A percentile compares a stretch with the other conserved stretches of the same genome.
Conservation (phyloP, 163 green algal genomes). For the Prototheca wickerhamii region DNA sequence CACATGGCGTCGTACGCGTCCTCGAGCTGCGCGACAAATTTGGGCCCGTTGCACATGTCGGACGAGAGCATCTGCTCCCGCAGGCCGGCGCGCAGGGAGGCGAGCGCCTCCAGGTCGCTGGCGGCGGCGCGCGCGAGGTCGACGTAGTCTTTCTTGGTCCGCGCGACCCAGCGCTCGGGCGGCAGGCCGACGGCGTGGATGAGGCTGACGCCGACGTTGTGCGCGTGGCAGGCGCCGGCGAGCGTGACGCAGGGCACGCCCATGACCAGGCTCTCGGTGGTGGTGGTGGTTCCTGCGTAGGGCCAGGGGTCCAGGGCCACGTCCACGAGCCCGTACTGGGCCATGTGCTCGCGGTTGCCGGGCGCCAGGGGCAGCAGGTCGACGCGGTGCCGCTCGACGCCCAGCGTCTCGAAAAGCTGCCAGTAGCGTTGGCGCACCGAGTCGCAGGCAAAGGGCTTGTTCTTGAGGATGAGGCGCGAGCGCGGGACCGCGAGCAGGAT, state of each 20-base stretch:
- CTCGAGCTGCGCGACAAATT: slow-evolving; percentile 59
- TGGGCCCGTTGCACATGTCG: slow-evolving; percentile 64
- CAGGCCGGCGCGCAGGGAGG: slow-evolving; percentile 54
- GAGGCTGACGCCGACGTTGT: slow-evolving; percentile 90
- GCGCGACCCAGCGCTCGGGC: slow-evolving; percentile 65
- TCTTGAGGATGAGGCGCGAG: slow-evolving; percentile 88
- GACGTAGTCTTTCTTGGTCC: slow-evolving; percentile 71
- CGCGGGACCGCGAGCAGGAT: slow-evolving; percentile 58
- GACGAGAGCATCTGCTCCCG: slow-evolving; percentile 68
- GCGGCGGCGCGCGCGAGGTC: slow-evolving; percentile 56
- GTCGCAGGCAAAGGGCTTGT: slow-evolving; percentile 88
- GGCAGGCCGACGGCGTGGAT: slow-evolving; percentile 66
- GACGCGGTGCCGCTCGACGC: slow-evolving; percentile 50
- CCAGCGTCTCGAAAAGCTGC: slow-evolving; percentile 25
- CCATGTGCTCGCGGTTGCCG: slow-evolving; percentile 72
- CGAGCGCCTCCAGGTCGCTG: slow-evolving; percentile 49
- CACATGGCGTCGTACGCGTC: slow-evolving; percentile 41
- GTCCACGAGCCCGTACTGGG: slow-evolving; percentile 81
- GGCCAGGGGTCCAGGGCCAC: slow-evolving; percentile 91
- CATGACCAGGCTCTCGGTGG: slow-evolving; percentile 90
- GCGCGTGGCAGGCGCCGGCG: slow-evolving; percentile 75
- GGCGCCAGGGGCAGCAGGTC: slow-evolving; percentile 82
- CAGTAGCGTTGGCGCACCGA: slow-evolving; percentile 37
- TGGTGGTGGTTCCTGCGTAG: slow-evolving; percentile 96
- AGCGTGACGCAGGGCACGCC: slow-evolving; percentile 90